phyloP scores from a whole-genome alignment of 2,329 filamentous ascomycete genomes.

The Beauveria pseudobassiana region DNA sequence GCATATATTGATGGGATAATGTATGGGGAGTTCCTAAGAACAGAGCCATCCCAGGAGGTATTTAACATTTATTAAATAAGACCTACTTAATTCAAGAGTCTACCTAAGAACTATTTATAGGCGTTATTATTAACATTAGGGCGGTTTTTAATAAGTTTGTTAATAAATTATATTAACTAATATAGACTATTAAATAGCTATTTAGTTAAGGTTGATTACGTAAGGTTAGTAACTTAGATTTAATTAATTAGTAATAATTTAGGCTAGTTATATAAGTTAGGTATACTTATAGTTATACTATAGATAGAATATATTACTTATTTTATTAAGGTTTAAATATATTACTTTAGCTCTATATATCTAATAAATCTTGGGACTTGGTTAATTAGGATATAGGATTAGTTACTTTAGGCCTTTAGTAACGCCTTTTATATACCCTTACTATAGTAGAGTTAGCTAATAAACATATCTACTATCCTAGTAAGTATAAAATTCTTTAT shows the following conservation, averaged over 20 bases:
- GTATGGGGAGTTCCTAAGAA: constrained; percentile 15
- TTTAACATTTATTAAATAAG: not conserved
- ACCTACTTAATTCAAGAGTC: not conserved
- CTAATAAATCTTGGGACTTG: not conserved
- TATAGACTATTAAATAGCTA: not conserved
- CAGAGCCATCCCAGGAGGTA: not conserved
- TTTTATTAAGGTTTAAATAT: too few species aligned
- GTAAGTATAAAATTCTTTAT: not conserved
- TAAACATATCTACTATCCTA: not conserved
- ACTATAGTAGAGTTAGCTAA: not conserved
- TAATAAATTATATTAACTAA: not conserved
- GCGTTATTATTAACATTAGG: not conserved
- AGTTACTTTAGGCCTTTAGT: not conserved
- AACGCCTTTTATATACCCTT: not conserved
- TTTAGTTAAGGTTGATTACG: not conserved
- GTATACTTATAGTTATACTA: not conserved
- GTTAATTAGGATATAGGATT: not conserved
- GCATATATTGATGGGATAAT: constrained; percentile 18
- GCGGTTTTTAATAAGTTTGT: not conserved
- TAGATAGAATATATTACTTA: not conserved
- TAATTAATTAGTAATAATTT: not conserved
- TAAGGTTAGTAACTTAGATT: not conserved
- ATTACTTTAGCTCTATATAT: not conserved
- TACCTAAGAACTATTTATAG: not conserved
- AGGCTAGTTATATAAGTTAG: not conserved